A percentile compares a stretch with the other conserved stretches of the same genome.
phyloP scores from a whole-genome alignment of 208 protist species.

The Porcisia hertigi region DNA sequence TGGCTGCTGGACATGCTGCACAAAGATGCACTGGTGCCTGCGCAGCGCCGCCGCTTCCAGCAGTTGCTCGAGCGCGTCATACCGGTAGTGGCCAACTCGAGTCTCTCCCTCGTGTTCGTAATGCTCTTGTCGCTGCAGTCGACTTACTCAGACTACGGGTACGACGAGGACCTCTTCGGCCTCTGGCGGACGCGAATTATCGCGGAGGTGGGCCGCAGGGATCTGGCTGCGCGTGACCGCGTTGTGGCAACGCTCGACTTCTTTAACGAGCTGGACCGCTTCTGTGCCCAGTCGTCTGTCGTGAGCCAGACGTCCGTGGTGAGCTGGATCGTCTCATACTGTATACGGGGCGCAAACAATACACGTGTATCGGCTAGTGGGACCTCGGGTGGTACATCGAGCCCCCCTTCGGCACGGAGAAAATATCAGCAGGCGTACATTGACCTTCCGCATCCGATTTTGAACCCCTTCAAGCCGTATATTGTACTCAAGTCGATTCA shows the following conservation, averaged over 20 bases:
- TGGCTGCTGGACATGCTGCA: conserved; percentile 55
- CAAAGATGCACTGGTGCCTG: conserved; percentile 27
- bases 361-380: background rate
- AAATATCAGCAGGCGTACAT: conserved; percentile 12
- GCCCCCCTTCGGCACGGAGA: background rate
- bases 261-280: conserved; percentile 32
- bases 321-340: conserved; percentile 39
- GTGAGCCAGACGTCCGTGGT: conserved; percentile 17
- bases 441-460: conserved; percentile 38
- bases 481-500: conserved; percentile 35
- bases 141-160: conserved; percentile 29
- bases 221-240: conserved; percentile 13
- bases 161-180: conserved; percentile 41
- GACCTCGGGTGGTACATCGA: background rate
- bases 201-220: conserved; percentile 27
- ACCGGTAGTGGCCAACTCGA: conserved; percentile 29
- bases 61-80: conserved; percentile 34
- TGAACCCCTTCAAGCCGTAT: conserved; percentile 45
- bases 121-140: conserved; percentile 42
- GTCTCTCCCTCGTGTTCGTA: conserved; percentile 35
- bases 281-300: conserved; percentile 31
- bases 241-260: conserved; percentile 43
- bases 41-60: conserved; percentile 32
- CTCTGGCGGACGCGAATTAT: conserved; percentile 39
- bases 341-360: background rate